Evolutionary conservation across 2,329 filamentous ascomycete species (phyloP), one percentile per base, ranked within the genome.

Genomic region (Balansia obtecta): DNA sequence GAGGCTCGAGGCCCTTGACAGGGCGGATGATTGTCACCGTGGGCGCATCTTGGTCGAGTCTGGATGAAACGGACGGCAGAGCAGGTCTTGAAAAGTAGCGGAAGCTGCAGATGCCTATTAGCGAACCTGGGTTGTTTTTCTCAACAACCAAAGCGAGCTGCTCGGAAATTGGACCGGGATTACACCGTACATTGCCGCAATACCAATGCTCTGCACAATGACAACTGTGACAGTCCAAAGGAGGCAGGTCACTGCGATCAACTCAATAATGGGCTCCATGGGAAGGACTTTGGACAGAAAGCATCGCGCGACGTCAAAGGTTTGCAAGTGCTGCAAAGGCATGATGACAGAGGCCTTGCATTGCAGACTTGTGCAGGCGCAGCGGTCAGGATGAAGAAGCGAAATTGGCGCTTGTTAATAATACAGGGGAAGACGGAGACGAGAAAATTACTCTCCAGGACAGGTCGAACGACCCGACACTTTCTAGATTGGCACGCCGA

Each of bases 11-110:
- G 53, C 90, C 93, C 68, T 96, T 97, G 56, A 95, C 84, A 0
- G 93, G 94, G 2, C 93, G 86, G 57, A 98, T 89, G 53, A 95
- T 77, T 33, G 93, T 97, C 60, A 98, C 77, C 69, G 88, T 83
- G 15, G 90, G 91, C 3, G 88, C 73, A 56, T 76, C 64, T 40
- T 68, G 60, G 4, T 68, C 66, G 1, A 83, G 67, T 0, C 65
- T 65, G 1, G 79, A 68, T 3, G 79, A 80, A 15, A 76, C 62
- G 5, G 78, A 70, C 6, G 71, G 65, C n/a, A 63, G 61, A 2
- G 74, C 74, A 3, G 67, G 69, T 1, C 64, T 66, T 0, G 77
- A 77, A 62, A 77, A 80, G 58, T 73, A 64, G 41, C 71, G 72
- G 58, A 78, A 77, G 54, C 80, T 71, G 13, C 15, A 13, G 46